Conservation (phyloP, 2,329 filamentous ascomycete genomes). For the Nemania abortiva region DNA sequence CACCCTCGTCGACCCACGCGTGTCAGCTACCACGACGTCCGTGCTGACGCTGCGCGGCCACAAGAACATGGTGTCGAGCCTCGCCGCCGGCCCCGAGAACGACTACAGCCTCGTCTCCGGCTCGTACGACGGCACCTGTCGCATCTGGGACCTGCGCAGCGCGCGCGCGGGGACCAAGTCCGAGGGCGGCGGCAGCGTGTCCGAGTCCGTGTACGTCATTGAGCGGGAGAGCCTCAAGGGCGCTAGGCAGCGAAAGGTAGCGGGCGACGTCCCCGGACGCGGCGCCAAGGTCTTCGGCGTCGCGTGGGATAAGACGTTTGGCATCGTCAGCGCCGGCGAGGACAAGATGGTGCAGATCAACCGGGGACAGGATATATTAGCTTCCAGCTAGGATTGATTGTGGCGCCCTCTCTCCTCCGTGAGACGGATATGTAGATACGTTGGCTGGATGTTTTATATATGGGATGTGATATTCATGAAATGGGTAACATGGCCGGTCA, state of each 20-base stretch:
- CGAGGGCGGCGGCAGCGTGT: slow-evolving; percentile 72
- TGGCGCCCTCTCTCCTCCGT: not conserved
- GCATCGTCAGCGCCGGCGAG: slow-evolving; percentile 91
- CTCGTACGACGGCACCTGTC: slow-evolving; percentile 91
- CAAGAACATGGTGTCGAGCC: slow-evolving; percentile 74
- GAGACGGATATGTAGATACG: slow-evolving; percentile 17
- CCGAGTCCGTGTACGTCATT: slow-evolving; percentile 81
- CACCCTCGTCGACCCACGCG: slow-evolving; percentile 91
- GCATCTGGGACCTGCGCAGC: slow-evolving; percentile 92
- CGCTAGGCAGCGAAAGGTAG: slow-evolving; percentile 60
- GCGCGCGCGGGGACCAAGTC: slow-evolving; percentile 69
- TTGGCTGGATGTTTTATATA: slow-evolving; percentile 11
- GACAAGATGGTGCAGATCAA: slow-evolving; percentile 97
- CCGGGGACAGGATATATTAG: slow-evolving; percentile 67
- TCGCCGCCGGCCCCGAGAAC: slow-evolving; percentile 69
- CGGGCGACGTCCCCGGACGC: slow-evolving; percentile 72
- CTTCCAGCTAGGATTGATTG: slow-evolving; percentile 1
- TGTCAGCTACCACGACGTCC: slow-evolving; percentile 78
- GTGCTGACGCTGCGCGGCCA: slow-evolving; percentile 95
- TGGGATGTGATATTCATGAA: slow-evolving; percentile 7
- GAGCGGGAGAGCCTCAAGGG: slow-evolving; percentile 77
- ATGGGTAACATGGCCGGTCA: not conserved
- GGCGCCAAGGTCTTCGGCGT: slow-evolving; percentile 92
- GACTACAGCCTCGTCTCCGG: slow-evolving; percentile 87
- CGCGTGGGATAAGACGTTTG: slow-evolving; percentile 85